These are phyloP conservation scores for Didymella pomorum DNA, from an alignment of 2,329 filamentous ascomycete species.

Conservation along the genomic window DNA sequence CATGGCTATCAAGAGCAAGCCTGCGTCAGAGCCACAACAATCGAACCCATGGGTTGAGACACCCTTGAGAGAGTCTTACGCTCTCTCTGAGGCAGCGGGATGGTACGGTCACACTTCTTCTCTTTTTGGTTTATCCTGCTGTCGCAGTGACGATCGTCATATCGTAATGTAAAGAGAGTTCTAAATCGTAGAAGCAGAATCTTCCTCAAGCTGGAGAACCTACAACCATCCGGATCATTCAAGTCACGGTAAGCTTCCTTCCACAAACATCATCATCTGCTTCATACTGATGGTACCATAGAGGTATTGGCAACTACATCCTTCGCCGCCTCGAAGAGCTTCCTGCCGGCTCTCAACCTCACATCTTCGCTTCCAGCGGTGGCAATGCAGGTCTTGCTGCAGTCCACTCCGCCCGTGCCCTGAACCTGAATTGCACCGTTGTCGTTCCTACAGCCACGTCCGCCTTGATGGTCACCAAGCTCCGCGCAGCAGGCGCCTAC, in stretches of 20 bases:
- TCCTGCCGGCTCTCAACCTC: constrained; percentile 50
- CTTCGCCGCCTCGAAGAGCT: constrained; percentile 57
- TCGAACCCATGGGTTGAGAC: constrained; percentile 71
- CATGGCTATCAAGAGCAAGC: constrained; percentile 39
- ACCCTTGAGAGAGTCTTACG: constrained; percentile 71
- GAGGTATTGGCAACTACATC: constrained; percentile 76
- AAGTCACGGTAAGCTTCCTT: constrained; percentile 65
- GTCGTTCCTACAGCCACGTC: constrained; percentile 74
- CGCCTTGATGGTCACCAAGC: constrained; percentile 73
- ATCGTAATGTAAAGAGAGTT: constrained; percentile 33
- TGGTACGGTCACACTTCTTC: constrained; percentile 64
- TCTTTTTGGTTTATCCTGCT: neutral
- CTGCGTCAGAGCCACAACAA: constrained; percentile 31
- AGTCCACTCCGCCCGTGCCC: constrained; percentile 72
- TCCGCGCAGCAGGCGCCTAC: constrained; percentile 70
- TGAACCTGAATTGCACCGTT: constrained; percentile 74
- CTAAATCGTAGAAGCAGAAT: constrained; percentile 66
- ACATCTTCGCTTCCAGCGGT: constrained; percentile 82
- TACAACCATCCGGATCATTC: constrained; percentile 86
- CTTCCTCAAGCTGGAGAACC: constrained; percentile 84
- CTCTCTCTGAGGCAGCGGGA: constrained; percentile 73
- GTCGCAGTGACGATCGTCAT: constrained; percentile 1
- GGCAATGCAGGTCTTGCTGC: constrained; percentile 88
- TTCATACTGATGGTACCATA: constrained; percentile 24
- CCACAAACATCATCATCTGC: neutral